A percentile compares a stretch with the other conserved stretches of the same genome.
Conservation (phyloP, 768 basidiomycete genomes). For the Gymnopilus junonius region DNA sequence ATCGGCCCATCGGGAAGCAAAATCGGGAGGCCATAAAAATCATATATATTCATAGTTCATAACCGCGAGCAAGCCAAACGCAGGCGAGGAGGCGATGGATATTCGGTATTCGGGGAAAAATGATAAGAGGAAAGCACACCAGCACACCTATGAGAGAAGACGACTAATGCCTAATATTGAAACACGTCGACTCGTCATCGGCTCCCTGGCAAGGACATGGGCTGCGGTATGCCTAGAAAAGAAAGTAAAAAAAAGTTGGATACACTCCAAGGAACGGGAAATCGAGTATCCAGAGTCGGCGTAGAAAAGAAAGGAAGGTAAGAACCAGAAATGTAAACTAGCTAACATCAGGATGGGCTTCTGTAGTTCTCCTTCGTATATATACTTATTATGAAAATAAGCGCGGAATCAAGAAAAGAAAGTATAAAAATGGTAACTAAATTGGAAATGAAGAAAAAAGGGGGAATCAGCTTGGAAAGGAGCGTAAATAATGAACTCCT, state of each 20-base stretch:
- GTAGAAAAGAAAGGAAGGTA: too few species aligned
- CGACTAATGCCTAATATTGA: neutral
- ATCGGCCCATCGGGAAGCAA: too few species aligned
- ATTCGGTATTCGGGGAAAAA: neutral
- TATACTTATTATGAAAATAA: neutral
- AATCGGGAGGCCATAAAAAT: neutral
- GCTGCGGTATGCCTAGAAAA: neutral
- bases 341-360: neutral
- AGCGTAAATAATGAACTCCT: constrained; percentile 3
- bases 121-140: too few species aligned
- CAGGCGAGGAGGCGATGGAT: neutral
- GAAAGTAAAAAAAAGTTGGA: neutral
- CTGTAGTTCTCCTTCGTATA: neutral
- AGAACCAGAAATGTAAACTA: neutral
- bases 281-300: too few species aligned
- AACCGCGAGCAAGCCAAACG: neutral
- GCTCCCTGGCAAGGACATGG: neutral
- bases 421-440: constrained; percentile 6
- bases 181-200: neutral
- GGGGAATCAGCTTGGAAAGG: constrained; percentile 1
- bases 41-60: constrained; percentile 6
- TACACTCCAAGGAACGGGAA: neutral
- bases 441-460: neutral
- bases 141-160: neutral
- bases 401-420: neutral